A percentile compares a stretch with the other conserved stretches of the same genome.
Conservation (phyloP, 345 rosid species). For the Eucalyptus sp. region DNA sequence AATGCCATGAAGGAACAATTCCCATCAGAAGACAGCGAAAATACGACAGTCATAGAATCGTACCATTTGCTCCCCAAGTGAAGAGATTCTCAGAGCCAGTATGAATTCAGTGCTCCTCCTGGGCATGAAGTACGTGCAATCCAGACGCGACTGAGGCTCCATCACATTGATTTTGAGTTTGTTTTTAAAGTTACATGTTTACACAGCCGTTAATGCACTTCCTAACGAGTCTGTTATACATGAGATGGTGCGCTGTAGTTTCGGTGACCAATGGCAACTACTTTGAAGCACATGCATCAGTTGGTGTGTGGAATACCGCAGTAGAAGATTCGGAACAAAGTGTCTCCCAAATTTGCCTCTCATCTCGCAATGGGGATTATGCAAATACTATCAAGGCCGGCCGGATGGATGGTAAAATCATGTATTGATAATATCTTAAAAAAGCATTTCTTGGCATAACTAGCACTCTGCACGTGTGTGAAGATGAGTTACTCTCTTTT, state of each 20-base stretch:
- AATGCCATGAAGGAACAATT: neutral
- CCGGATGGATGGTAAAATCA: neutral
- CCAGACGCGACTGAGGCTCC: neutral
- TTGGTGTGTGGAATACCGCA: neutral
- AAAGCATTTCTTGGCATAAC: neutral
- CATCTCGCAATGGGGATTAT: neutral
- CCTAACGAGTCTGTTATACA: neutral
- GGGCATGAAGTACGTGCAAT: neutral
- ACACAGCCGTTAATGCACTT: neutral
- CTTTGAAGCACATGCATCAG: neutral
- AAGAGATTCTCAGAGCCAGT: neutral
- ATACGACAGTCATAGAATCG: neutral
- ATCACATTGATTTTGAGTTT: neutral
- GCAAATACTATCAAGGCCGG: neutral
- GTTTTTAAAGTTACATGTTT: neutral
- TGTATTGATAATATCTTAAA: neutral
- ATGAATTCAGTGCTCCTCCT: neutral
- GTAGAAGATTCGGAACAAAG: neutral
- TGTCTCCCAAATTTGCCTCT: neutral
- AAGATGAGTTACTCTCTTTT: neutral
- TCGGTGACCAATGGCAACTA: neutral
- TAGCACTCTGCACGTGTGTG: neutral
- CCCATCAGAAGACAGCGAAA: neutral
- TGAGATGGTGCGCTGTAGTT: neutral
- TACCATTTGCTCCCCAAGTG: neutral